Conservation (phyloP, 2,329 filamentous ascomycete genomes). For the Verticillium klebahnii region DNA sequence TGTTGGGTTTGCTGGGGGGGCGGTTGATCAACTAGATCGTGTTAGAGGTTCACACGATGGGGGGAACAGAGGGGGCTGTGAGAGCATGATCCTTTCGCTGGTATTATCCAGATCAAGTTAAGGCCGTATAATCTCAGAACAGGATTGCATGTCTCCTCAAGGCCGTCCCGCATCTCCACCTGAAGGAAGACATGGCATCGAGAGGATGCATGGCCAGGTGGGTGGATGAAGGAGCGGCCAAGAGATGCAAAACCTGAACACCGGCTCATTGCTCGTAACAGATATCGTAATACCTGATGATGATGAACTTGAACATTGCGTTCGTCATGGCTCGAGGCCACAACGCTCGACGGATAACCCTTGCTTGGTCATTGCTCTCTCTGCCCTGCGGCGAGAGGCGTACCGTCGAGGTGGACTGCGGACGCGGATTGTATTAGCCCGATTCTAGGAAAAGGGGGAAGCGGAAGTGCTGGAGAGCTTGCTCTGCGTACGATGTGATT, state of each 20-base stretch:
- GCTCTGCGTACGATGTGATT: background rate
- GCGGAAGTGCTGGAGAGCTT: background rate
- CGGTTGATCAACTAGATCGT: background rate
- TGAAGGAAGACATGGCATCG: too few relatives aligned
- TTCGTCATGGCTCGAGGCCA: conserved; percentile 2
- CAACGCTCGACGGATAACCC: conserved; percentile 1
- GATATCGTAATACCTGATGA: conserved; percentile 4
- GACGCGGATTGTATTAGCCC: background rate
- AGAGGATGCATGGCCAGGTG: background rate
- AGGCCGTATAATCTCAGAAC: conserved; percentile 83
- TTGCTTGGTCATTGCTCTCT: conserved; percentile 1
- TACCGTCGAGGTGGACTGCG: background rate
- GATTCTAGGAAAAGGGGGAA: background rate
- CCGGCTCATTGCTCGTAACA: conserved; percentile 4
- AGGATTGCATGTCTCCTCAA: background rate
- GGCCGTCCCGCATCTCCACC: background rate
- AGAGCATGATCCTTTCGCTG: conserved; percentile 99
- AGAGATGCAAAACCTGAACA: conserved; percentile 4
- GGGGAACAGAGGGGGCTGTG: conserved; percentile 33
- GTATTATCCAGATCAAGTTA: conserved; percentile 99
- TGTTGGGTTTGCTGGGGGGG: conserved; percentile 18
- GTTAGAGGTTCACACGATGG: conserved; percentile 1
- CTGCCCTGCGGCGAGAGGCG: background rate
- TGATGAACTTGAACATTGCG: background rate
- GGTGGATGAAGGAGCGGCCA: background rate